Base-by-base conservation (phyloP, 2,329 filamentous ascomycete species). In the Penicillium sp. region DNA sequence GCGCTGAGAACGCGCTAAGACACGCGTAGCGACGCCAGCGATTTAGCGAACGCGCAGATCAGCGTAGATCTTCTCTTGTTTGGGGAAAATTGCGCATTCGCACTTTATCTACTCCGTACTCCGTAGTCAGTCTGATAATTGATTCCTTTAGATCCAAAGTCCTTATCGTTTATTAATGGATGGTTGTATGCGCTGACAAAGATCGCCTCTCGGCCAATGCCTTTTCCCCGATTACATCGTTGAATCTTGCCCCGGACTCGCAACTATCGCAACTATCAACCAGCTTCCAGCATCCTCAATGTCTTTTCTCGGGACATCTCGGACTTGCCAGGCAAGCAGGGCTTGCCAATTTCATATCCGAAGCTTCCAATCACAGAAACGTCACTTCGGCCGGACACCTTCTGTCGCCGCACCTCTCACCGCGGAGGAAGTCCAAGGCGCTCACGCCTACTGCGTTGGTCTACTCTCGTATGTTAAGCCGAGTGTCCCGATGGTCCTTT, bases 371-470 rank as follows among this genome's bases (percentile, higher is more conserved):
- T 42, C 29, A n/a, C 63, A 61, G 41, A 51, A 41, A 30, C 42
- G 42, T 13, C 25, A 38, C n/a, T 64, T 70, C 57, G 64, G 58
- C 47, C 51, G 42, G 34, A 61, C 63, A 35, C 33, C 43, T 4
- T 19, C 51, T 19, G 38, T 49, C 49, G 33, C 52, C 36, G 50
- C 47, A 42, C 40, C 64, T 12, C 34, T 60, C 47, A 47, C 59
- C 50, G 54, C 58, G 44, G 68, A 69, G 39, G 80, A 83, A 64
- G 68, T 83, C 35, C 66, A 76, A 56, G 73, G 76, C 40, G 80
- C 82, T 10, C 73, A 77, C 50, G 70, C 68, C 54, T 84, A 84
- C 64, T 86, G 82, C 63, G 67, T 77, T n/a, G 73, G 78, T 56
- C 72, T 84, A 35, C 71, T 86, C 49, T 72, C 72, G 80, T 81